Evolutionary conservation across 2,329 filamentous ascomycete species (phyloP).

Genomic region (Calonectria pauciramosa): DNA sequence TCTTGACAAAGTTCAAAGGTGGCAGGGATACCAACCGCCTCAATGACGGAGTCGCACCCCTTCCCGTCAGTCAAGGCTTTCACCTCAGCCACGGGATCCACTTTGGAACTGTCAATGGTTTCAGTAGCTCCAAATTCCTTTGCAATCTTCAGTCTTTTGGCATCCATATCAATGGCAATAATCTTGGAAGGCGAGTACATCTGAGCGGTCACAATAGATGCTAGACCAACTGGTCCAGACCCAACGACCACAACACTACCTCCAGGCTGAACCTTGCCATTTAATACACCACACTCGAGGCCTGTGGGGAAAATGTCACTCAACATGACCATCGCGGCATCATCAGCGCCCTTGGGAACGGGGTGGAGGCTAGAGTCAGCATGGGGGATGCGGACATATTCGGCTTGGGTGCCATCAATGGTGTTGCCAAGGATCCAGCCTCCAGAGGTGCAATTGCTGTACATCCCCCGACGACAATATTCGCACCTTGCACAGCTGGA

Average conservation of each 20-base stretch:
- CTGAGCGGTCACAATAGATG: conserved; percentile 65
- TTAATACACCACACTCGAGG: conserved; percentile 66
- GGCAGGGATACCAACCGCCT: conserved; percentile 67
- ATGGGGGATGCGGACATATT: conserved; percentile 66
- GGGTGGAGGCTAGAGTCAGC: conserved; percentile 63
- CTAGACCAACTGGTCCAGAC: conserved; percentile 68
- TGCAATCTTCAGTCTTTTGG: conserved; percentile 61
- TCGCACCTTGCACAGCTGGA: conserved; percentile 64
- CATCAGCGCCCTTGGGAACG: conserved; percentile 57
- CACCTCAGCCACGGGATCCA: conserved; percentile 54
- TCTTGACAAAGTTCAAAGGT: conserved; percentile 68
- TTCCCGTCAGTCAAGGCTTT: conserved; percentile 61
- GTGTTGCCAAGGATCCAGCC: conserved; percentile 69
- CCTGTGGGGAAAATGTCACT: conserved; percentile 71
- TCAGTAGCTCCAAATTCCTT: conserved; percentile 63
- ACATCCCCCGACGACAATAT: conserved; percentile 65
- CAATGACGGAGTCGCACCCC: conserved; percentile 70
- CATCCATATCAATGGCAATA: conserved; percentile 66
- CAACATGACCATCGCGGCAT: conserved; percentile 61
- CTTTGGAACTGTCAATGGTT: conserved; percentile 55
- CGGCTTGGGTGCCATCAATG: conserved; percentile 68
- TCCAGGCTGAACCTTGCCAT: conserved; percentile 65
- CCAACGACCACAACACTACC: conserved; percentile 68
- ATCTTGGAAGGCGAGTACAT: conserved; percentile 66
- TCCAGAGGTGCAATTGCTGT: conserved; percentile 65